Conservation (phyloP, 2,329 filamentous ascomycete genomes). For the Eutypella sp. region DNA sequence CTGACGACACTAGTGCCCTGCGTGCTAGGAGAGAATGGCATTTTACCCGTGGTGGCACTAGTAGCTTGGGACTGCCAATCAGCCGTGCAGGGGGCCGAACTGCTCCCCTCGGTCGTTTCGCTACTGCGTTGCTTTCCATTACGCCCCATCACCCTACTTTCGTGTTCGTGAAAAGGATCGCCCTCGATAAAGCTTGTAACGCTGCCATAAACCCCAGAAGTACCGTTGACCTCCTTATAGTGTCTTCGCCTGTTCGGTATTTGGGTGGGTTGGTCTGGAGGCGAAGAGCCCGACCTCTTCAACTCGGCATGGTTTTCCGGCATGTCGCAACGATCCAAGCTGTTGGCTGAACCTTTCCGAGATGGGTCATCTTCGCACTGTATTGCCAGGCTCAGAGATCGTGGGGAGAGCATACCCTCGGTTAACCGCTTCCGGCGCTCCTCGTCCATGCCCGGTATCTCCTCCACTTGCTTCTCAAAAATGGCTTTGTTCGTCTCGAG, state of each 20-base stretch:
- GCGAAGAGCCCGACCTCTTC: constrained; percentile 18
- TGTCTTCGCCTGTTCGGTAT: constrained; percentile 28
- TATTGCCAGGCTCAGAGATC: constrained; percentile 37
- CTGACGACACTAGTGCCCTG: constrained; percentile 62
- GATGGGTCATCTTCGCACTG: constrained; percentile 13
- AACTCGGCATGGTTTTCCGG: constrained; percentile 21
- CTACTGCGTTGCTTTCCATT: constrained; percentile 51
- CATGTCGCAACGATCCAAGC: constrained; percentile 7
- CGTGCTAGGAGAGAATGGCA: constrained; percentile 61
- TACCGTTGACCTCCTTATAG: constrained; percentile 41
- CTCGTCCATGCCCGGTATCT: constrained; percentile 49
- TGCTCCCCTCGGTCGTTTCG: constrained; percentile 58
- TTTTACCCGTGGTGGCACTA: constrained; percentile 58
- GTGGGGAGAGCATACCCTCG: constrained; percentile 41
- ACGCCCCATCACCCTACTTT: constrained; percentile 23
- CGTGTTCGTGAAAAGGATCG: constrained; percentile 45
- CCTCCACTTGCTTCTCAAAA: constrained; percentile 67
- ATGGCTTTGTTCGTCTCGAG: constrained; percentile 69
- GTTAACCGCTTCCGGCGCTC: constrained; percentile 30
- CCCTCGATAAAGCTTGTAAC: constrained; percentile 44
- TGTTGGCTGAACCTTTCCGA: constrained; percentile 6
- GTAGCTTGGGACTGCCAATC: constrained; percentile 61
- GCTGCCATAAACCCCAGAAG: constrained; percentile 39
- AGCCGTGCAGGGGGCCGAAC: constrained; percentile 46
- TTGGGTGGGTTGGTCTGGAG: constrained; percentile 23